Evolutionary conservation across 148 eudicot genomes (phyloP), one percentile per base, ranked within the genome.

Genomic region (Salicornia ramosissima): DNA sequence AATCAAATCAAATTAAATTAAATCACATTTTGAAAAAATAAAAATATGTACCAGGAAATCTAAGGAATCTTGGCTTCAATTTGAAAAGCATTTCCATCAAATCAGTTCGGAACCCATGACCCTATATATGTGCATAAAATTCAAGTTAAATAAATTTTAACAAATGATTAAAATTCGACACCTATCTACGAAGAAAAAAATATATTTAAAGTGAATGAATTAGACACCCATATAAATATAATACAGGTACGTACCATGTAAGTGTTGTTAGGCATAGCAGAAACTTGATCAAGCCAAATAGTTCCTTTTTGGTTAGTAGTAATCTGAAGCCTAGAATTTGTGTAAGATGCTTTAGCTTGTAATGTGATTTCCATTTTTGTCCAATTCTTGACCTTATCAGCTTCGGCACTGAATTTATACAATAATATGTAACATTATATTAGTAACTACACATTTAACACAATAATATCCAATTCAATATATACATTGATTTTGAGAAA

Each of bases 281-380:
- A 93, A 5, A 93, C 90, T 86, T 93, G 98, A 75, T 93, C 98
- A 65, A 93, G 81, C 98, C 98, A 92, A 71, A 88, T 78, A 19
- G 77, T 78, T 57, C 90, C 86, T 40, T 76, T 85, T 57, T 63
- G 82, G 29, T 45, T 81, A 15, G 95, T 84, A 18, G 92, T 93
- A 34, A 93, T 51, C 43, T 90, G 90, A 75, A 93, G 82, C 74
- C 90, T 84, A 67, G 90, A 76, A 50, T 83, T 79, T 55, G 69
- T 56, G 52, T 84, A 67, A 10, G 92, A 85, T 10, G 55, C 85
- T 16, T 33, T 77, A 31, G 98, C 95, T 74, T 65, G 54, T 74
- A 93, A 69, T 29, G 54, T 43, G 16, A 78, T 61, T 81, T 84
- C 83, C 70, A 81, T 67, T 71, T 74, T 93, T 58, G 86, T 81